Evolutionary conservation across 306 rosid genomes (phyloP).

Genomic region (Albizia julibrissin): DNA sequence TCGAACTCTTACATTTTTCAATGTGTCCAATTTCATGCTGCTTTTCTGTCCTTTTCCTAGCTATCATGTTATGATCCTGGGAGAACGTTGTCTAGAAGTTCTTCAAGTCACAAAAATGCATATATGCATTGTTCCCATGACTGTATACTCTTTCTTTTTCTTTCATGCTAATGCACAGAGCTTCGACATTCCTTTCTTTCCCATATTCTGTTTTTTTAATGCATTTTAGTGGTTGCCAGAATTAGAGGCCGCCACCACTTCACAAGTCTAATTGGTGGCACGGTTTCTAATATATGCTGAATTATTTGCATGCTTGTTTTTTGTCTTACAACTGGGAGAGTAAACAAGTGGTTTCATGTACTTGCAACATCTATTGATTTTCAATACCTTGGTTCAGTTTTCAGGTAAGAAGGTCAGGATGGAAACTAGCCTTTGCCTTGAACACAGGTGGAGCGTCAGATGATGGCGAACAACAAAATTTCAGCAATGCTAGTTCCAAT

Average conservation of each 20-base stretch:
- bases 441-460: conserved; percentile 78
- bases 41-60: background rate
- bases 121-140: conserved; percentile 20
- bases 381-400: conserved; percentile 53
- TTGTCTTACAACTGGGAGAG: conserved; percentile 2
- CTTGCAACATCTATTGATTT: conserved; percentile 33
- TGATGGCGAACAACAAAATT: conserved; percentile 63
- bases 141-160: background rate
- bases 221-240: conserved; percentile 22
- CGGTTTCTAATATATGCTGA: conserved; percentile 9
- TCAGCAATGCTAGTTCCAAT: conserved; percentile 52
- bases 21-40: background rate
- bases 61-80: conserved; percentile 16
- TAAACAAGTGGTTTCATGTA: conserved; percentile 7
- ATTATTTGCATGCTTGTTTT: background rate
- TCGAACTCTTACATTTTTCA: background rate
- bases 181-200: conserved; percentile 11
- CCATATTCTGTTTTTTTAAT: background rate
- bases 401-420: conserved; percentile 47
- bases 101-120: background rate
- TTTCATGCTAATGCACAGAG: background rate
- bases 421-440: conserved; percentile 76
- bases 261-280: conserved; percentile 14
- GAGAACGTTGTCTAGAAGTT: conserved; percentile 1
- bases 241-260: background rate